Evolutionary conservation across 345 rosid genomes (phyloP).

Genomic region (Acer saccharum): DNA sequence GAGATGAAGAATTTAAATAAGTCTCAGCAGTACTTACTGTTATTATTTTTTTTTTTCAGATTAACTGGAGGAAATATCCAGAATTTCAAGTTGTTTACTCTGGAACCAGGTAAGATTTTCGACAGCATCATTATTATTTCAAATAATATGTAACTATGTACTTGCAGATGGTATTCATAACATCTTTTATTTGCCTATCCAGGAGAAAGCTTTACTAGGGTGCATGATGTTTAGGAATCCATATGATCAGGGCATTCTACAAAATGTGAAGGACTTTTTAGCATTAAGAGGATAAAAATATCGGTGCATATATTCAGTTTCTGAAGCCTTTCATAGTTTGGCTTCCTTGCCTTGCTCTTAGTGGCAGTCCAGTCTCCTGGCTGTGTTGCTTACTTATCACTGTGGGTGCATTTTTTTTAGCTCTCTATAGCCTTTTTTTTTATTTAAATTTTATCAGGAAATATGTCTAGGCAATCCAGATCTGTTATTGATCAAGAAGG

Average conservation of each 20-base stretch:
- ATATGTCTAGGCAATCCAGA: neutral
- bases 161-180: neutral
- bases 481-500: neutral
- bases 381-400: too few relatives aligned
- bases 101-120: conserved; percentile 40
- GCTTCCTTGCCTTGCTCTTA: neutral
- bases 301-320: neutral
- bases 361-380: neutral
- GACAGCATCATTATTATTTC: neutral
- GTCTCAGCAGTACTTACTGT: neutral
- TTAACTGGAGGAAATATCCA: conserved; percentile 67
- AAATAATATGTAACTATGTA: neutral
- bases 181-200: conserved; percentile 7
- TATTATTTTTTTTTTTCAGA: conserved; percentile 25
- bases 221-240: conserved; percentile 51
- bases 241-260: conserved; percentile 48
- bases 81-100: conserved; percentile 49
- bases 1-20: neutral
- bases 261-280: conserved; percentile 47
- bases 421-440: too few relatives aligned
- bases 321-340: neutral
- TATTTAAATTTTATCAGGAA: neutral
- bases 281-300: neutral
- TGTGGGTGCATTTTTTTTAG: too few relatives aligned
- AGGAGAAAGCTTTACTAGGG: conserved; percentile 32